Percentiles rank a stretch among this genome's conserved stretches.
phyloP scores from a whole-genome alignment of 768 basidiomycete species.

The Pluteus cervinus region DNA sequence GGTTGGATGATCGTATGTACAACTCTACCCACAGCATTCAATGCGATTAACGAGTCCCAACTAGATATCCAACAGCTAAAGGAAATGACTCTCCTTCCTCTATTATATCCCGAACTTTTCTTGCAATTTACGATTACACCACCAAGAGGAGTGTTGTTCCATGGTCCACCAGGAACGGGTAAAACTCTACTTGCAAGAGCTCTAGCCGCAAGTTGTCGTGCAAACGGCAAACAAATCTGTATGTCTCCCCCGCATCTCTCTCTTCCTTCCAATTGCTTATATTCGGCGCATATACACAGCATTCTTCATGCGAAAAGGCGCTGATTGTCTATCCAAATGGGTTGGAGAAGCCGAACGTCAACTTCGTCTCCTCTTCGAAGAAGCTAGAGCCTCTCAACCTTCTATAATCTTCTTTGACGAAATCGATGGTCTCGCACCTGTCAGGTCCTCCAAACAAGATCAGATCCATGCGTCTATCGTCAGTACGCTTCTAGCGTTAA shows the following conservation, averaged over 20 bases:
- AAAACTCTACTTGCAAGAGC: constrained; percentile 94
- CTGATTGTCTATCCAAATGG: constrained; percentile 98
- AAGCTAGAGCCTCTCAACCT: constrained; percentile 87
- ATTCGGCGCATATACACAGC: constrained; percentile 44
- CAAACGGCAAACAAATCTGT: constrained; percentile 86
- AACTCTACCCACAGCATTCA: constrained; percentile 1
- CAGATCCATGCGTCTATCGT: constrained; percentile 99
- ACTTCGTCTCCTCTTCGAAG: constrained; percentile 90
- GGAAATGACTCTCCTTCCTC: constrained; percentile 95
- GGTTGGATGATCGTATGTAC: constrained; percentile 83
- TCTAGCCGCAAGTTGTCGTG: constrained; percentile 86
- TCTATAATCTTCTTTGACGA: constrained; percentile 99
- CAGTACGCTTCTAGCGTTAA: constrained; percentile 88
- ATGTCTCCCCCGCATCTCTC: constrained; percentile 23
- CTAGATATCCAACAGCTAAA: constrained; percentile 93
- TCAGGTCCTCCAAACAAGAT: constrained; percentile 97
- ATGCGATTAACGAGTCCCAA: constrained; percentile 3
- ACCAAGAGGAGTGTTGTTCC: constrained; percentile 93
- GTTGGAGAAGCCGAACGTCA: constrained; percentile 98
- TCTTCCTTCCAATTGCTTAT: not conserved
- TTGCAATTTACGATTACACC: constrained; percentile 92
- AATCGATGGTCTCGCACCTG: constrained; percentile 97
- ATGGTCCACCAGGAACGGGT: constrained; percentile 98
- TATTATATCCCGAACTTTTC: constrained; percentile 96
- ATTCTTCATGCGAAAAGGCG: constrained; percentile 99